Conservation (phyloP, 2,329 filamentous ascomycete species). For the Ophiosphaerella narmari region DNA sequence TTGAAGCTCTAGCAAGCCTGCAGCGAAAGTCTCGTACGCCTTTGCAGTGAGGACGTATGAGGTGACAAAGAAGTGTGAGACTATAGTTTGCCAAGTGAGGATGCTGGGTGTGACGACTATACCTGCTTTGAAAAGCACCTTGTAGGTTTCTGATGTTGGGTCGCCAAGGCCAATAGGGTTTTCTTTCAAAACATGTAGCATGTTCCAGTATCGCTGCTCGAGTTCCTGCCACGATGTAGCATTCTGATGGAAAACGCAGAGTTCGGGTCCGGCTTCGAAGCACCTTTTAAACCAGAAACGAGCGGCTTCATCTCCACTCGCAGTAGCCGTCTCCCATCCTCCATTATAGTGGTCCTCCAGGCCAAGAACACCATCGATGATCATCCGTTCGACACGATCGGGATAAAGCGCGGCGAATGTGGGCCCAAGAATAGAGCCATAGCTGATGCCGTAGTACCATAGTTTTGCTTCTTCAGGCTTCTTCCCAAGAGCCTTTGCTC, state of each 20-base stretch:
- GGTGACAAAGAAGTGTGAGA: constrained; percentile 4
- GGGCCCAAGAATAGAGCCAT: constrained; percentile 52
- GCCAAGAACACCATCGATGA: constrained; percentile 51
- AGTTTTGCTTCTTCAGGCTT: constrained; percentile 37
- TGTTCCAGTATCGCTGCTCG: constrained; percentile 13
- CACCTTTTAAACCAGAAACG: constrained; percentile 60
- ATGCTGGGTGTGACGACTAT: constrained; percentile 4
- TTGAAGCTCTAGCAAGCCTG: constrained; percentile 12
- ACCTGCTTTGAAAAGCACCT: not conserved
- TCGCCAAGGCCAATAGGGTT: constrained; percentile 10
- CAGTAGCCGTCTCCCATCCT: constrained; percentile 40
- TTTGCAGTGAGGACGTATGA: constrained; percentile 2
- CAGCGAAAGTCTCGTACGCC: not conserved
- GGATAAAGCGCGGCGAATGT: constrained; percentile 55
- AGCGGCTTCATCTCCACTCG: constrained; percentile 61
- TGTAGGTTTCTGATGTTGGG: constrained; percentile 1
- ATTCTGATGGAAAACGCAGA: constrained; percentile 21
- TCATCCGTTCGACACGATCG: constrained; percentile 47
- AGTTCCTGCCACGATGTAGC: constrained; percentile 16
- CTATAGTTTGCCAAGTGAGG: constrained; percentile 15
- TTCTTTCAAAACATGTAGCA: constrained; percentile 12
- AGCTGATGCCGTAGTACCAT: constrained; percentile 49
- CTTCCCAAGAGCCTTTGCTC: constrained; percentile 18
- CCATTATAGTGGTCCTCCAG: constrained; percentile 54
- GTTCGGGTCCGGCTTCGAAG: constrained; percentile 51